Conservation (phyloP, 1,284 basidiomycete species). For the Vanrija humicola region DNA sequence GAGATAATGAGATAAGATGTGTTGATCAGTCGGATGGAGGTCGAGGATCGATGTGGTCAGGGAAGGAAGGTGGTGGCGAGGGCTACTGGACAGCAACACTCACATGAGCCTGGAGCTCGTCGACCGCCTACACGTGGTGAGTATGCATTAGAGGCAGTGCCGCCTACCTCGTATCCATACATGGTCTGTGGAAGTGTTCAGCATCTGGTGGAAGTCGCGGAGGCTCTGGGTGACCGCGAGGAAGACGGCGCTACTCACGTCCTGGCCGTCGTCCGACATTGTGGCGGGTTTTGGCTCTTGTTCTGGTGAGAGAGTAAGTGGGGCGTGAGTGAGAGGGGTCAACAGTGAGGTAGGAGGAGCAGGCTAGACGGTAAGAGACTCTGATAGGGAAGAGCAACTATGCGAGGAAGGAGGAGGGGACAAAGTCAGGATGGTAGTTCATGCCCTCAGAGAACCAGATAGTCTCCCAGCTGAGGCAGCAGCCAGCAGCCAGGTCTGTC, state of each 20-base stretch:
- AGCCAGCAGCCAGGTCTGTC: too few relatives aligned
- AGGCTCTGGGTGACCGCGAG: background rate
- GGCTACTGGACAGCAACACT: constrained; percentile 24
- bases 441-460: too few relatives aligned
- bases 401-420: background rate
- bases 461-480: too few relatives aligned
- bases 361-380: background rate
- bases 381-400: background rate
- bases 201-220: background rate
- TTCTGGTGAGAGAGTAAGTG: too few relatives aligned
- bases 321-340: too few relatives aligned
- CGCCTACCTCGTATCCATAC: constrained; percentile 20
- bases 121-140: constrained; percentile 59
- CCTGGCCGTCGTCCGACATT: constrained; percentile 36
- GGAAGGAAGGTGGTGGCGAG: background rate
- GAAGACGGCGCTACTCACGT: constrained; percentile 16
- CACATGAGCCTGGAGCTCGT: constrained; percentile 84
- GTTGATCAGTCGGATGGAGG: background rate
- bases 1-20: constrained; percentile 3
- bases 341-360: background rate
- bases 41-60: background rate
- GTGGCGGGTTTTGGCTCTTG: background rate
- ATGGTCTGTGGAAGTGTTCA: constrained; percentile 4
- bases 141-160: background rate
- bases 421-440: too few relatives aligned